Conservation (phyloP, 768 basidiomycete genomes). For the Leccinum fibrillosum region DNA sequence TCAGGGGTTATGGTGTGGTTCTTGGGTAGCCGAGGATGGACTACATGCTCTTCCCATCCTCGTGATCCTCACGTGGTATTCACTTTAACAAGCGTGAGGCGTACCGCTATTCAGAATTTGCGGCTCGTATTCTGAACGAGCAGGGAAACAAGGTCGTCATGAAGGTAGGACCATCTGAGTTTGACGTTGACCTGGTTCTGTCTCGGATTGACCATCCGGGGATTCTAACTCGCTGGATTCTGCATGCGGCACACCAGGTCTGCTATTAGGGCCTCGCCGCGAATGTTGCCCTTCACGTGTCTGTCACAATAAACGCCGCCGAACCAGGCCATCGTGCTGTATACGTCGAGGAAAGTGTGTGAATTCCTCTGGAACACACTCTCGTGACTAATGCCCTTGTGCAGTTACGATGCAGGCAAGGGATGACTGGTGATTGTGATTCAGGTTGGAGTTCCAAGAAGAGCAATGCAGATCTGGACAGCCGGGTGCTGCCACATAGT, state of each 20-base stretch:
- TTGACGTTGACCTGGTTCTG: neutral
- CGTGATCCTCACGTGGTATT: neutral
- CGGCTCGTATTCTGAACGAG: conserved; percentile 49
- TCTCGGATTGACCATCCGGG: conserved; percentile 63
- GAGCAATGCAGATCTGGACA: conserved; percentile 49
- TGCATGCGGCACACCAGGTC: conserved; percentile 53
- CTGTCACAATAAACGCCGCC: conserved; percentile 74
- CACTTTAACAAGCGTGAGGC: conserved; percentile 50
- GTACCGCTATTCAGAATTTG: conserved; percentile 54
- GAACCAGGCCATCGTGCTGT: conserved; percentile 77
- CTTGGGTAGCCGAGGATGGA: neutral
- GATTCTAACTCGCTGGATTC: conserved; percentile 66
- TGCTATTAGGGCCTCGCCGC: conserved; percentile 60
- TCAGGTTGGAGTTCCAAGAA: neutral
- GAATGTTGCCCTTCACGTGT: conserved; percentile 58
- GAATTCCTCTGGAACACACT: neutral
- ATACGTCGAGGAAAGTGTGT: conserved; percentile 54
- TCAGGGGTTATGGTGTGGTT: neutral
- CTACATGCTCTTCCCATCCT: neutral
- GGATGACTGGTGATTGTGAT: neutral
- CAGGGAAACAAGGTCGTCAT: conserved; percentile 49
- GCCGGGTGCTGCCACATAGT: conserved; percentile 35
- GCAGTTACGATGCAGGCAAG: conserved; percentile 62
- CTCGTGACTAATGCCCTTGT: conserved; percentile 2
- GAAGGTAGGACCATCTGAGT: conserved; percentile 37